Evolutionary conservation across 2,329 filamentous ascomycete genomes (phyloP).

Genomic region (Cladophialophora immunda): DNA sequence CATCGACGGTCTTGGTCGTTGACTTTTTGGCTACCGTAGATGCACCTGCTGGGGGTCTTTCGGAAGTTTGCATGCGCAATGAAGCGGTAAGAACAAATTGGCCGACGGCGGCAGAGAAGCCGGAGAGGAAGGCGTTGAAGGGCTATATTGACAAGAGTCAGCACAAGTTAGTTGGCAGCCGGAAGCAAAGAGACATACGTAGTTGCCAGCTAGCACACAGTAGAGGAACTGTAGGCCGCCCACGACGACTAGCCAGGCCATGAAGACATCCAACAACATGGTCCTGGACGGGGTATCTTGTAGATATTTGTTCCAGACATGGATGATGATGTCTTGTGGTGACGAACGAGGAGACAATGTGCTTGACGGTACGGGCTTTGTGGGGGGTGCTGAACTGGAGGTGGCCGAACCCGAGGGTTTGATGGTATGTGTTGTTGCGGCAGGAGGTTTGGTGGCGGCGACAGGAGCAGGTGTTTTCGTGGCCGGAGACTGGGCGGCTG

Average conservation of each 20-base stretch:
- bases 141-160: conserved; percentile 65
- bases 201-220: conserved; percentile 91
- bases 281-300: conserved; percentile 85
- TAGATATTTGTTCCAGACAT: conserved; percentile 80
- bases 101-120: conserved; percentile 92
- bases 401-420: conserved; percentile 40
- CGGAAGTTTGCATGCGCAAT: conserved; percentile 90
- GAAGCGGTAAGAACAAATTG: conserved; percentile 95
- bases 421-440: conserved; percentile 31
- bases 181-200: conserved; percentile 68
- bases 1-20: conserved; percentile 42
- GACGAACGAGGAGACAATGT: conserved; percentile 51
- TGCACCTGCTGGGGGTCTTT: conserved; percentile 38
- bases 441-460: conserved; percentile 42
- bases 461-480: conserved; percentile 40
- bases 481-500: conserved; percentile 38
- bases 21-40: conserved; percentile 70
- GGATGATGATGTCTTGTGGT: conserved; percentile 67
- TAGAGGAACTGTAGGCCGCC: conserved; percentile 94
- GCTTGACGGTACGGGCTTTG: conserved; percentile 37
- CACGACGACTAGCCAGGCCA: conserved; percentile 84
- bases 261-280: conserved; percentile 90
- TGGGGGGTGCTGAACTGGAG: conserved; percentile 39
- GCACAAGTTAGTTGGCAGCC: not conserved
- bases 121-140: conserved; percentile 97